Conservation (phyloP, 306 rosid genomes). For the Elaeagnus macrophylla region DNA sequence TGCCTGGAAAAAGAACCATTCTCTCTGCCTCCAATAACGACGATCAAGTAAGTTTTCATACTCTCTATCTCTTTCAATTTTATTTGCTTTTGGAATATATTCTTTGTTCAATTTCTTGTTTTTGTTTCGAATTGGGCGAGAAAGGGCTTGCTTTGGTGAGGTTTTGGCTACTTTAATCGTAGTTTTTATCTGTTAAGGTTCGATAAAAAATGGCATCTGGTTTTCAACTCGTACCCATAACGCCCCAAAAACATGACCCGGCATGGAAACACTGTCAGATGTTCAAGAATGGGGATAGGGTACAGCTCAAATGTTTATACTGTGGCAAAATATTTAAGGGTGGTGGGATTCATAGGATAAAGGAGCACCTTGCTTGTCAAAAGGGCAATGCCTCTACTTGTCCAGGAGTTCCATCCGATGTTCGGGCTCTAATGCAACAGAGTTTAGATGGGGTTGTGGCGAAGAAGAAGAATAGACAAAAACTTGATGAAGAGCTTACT, state of each 20-base stretch:
- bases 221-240: constrained; percentile 54
- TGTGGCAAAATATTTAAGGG: constrained; percentile 85
- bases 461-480: constrained; percentile 74
- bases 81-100: neutral
- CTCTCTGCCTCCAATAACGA: constrained; percentile 12
- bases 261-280: constrained; percentile 93
- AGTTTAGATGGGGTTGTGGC: constrained; percentile 80
- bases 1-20: constrained; percentile 13
- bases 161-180: neutral
- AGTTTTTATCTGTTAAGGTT: constrained; percentile 6
- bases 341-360: constrained; percentile 97
- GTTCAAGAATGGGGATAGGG: constrained; percentile 80
- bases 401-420: constrained; percentile 60
- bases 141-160: neutral
- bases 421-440: constrained; percentile 56
- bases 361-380: constrained; percentile 87
- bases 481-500: constrained; percentile 68
- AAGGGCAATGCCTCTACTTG: constrained; percentile 91
- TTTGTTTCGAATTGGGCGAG: neutral
- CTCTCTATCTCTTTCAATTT: neutral
- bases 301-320: constrained; percentile 70
- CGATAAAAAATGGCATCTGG: constrained; percentile 39
- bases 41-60: constrained; percentile 40
- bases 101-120: neutral
- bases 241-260: constrained; percentile 84